phyloP scores from a whole-genome alignment of 2,329 filamentous ascomycete genomes.

The Pyrenophora graminea region DNA sequence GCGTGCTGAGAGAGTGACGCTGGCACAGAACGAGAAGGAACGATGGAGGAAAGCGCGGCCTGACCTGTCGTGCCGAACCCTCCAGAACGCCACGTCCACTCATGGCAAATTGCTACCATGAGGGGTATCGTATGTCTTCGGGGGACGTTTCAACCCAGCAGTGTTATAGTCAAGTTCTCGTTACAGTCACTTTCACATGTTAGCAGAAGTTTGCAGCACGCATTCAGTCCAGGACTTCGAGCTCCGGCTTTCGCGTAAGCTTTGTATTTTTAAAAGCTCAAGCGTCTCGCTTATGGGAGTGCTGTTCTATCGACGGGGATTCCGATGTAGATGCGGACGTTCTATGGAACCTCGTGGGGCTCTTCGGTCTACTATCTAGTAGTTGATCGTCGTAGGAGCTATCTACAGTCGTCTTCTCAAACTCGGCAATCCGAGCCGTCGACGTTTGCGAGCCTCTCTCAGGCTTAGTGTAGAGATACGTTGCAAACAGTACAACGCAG shows the following conservation, averaged over 20 bases:
- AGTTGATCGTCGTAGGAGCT: conserved; percentile 21
- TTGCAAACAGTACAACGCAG: conserved; percentile 75
- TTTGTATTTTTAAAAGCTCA: conserved; percentile 13
- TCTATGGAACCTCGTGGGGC: conserved; percentile 16
- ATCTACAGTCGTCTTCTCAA: conserved; percentile 74
- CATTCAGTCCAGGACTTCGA: background rate
- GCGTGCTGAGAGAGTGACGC: conserved; percentile 7
- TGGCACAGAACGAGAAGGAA: conserved; percentile 21
- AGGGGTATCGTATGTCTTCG: too few species aligned
- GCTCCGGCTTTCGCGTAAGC: background rate
- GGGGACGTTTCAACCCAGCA: too few species aligned
- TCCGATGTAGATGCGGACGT: conserved; percentile 23
- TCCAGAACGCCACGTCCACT: background rate
- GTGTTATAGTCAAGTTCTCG: too few species aligned
- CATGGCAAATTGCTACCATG: too few species aligned
- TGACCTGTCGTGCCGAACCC: conserved; percentile 2
- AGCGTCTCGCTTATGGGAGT: conserved; percentile 30
- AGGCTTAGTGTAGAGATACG: conserved; percentile 79
- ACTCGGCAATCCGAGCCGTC: conserved; percentile 70
- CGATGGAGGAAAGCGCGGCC: conserved; percentile 28
- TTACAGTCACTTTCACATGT: too few species aligned
- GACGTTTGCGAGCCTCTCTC: conserved; percentile 59
- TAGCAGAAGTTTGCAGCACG: background rate
- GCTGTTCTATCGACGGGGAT: conserved; percentile 30
- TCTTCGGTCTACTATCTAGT: conserved; percentile 8